Evolutionary conservation across 306 rosid species (phyloP).

Genomic region (Astragalus glycyphyllos): DNA sequence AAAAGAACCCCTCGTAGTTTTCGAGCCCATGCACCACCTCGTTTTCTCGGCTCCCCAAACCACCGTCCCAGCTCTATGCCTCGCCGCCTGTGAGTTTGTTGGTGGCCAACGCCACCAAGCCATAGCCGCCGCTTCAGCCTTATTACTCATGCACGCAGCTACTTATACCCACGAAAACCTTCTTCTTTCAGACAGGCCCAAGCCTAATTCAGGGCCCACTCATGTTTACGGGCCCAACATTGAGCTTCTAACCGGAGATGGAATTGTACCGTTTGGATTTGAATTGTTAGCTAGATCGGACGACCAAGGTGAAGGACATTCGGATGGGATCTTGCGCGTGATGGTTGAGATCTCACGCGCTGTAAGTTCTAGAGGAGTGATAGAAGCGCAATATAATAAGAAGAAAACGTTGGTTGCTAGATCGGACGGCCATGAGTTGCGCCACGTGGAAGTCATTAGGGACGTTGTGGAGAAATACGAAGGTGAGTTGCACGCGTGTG

Average conservation of each 20-base stretch:
- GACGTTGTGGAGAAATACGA: slow-evolving; percentile 48
- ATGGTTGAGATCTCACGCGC: slow-evolving; percentile 65
- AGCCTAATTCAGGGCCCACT: not conserved
- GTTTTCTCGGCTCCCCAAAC: slow-evolving; percentile 51
- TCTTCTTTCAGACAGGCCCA: slow-evolving; percentile 41
- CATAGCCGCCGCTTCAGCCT: slow-evolving; percentile 71
- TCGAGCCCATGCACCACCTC: slow-evolving; percentile 68
- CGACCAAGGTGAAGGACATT: slow-evolving; percentile 35
- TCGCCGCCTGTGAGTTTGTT: slow-evolving; percentile 73
- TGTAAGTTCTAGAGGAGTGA: slow-evolving; percentile 58
- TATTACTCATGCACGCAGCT: slow-evolving; percentile 51
- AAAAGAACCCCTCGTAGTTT: slow-evolving; percentile 61
- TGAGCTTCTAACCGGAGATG: slow-evolving; percentile 60
- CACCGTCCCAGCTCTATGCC: slow-evolving; percentile 66
- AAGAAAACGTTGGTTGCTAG: not conserved
- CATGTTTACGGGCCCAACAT: slow-evolving; percentile 44
- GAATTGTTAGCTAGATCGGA: slow-evolving; percentile 53
- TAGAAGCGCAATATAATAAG: slow-evolving; percentile 49
- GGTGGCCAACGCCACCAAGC: slow-evolving; percentile 61
- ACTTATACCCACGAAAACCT: slow-evolving; percentile 57
- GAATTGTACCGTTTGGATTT: slow-evolving; percentile 57
- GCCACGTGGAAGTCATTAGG: slow-evolving; percentile 13
- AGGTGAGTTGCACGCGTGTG: slow-evolving; percentile 75
- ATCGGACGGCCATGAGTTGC: slow-evolving; percentile 16
- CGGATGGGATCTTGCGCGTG: slow-evolving; percentile 58